These are phyloP conservation scores for Leishmania amazonensis DNA, from an alignment of 208 protist genomes.

Conservation along the genomic window DNA sequence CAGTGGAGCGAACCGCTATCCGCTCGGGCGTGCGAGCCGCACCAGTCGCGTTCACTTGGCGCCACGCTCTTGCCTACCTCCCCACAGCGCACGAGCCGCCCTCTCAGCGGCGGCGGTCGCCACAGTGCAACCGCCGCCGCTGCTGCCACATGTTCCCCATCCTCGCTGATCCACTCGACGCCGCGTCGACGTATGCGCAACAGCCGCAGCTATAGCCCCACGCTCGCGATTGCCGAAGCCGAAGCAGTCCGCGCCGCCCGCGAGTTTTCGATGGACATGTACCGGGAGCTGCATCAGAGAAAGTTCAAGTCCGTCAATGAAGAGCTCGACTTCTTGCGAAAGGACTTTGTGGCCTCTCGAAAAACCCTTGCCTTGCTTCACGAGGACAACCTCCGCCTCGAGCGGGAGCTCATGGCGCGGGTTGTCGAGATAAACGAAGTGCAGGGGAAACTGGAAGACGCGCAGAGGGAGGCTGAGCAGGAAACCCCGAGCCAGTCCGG, in stretches of 20 bases:
- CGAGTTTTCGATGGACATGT: slow-evolving; percentile 50
- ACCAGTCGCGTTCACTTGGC: neutral
- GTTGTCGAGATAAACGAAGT: slow-evolving; percentile 41
- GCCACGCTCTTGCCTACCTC: neutral
- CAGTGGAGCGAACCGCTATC: neutral
- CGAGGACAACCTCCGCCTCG: slow-evolving; percentile 56
- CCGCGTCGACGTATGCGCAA: neutral
- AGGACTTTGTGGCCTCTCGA: slow-evolving; percentile 54
- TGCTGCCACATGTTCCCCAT: neutral
- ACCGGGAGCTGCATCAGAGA: slow-evolving; percentile 54
- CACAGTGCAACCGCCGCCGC: slow-evolving; percentile 12
- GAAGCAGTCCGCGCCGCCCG: slow-evolving; percentile 26
- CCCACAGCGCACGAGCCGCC: neutral
- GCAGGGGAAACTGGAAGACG: slow-evolving; percentile 16
- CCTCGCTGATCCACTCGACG: neutral
- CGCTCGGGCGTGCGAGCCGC: neutral
- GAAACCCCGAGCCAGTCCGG: neutral
- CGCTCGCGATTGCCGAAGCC: slow-evolving; percentile 12
- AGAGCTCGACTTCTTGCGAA: slow-evolving; percentile 72
- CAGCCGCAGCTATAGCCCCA: slow-evolving; percentile 6
- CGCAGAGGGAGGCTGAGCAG: slow-evolving; percentile 4
- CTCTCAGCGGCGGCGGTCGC: neutral
- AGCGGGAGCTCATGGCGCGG: slow-evolving; percentile 39
- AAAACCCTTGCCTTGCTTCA: slow-evolving; percentile 54
- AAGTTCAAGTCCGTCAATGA: slow-evolving; percentile 64